Evolutionary conservation across 306 rosid genomes (phyloP), one percentile per base, ranked within the genome.

Genomic region (Quercus dentata): DNA sequence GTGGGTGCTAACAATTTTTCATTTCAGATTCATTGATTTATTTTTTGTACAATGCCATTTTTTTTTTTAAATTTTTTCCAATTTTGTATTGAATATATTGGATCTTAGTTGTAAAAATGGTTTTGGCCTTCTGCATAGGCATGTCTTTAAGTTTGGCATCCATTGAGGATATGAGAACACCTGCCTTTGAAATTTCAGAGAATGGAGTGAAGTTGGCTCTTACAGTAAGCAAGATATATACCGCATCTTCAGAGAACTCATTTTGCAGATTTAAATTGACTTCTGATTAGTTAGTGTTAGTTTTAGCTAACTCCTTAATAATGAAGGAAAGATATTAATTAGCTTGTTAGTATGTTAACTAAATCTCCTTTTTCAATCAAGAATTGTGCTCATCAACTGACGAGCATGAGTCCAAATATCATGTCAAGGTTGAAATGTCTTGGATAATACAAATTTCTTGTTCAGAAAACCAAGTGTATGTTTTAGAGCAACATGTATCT

Each of bases 231-330:
- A 38, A 38, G 44, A 33, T 33, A 4, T 31, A 35, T 35, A 38
- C 44, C 44, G 10, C 44, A 38, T 38, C 44, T 38, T 38, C 44
- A 7, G 10, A 38, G 44, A 84, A 85, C 92, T 64, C 97, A 97
- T 56, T 92, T 92, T 77, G 81, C 93, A 6, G 78, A 89, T 65
- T 81, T 92, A 74, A 94, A 94, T 83, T 85, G 74, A 85, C 35
- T 13, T 31, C 20, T 35, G 19, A 13, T 58, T 18, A 72, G 46
- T 67, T 2, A 19, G 13, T 28, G 55, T 62, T 74, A 76, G 7
- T 86, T 61, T 88, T 94, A n/a, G 35, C 57, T 35, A 5, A 35
- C 41, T 35, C 21, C 25, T 11, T 12, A 59, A 21, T 20, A 21
- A 7, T 9, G 30, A 58, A 3, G 28, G 64, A 21, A 15, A 33